phyloP scores from a whole-genome alignment of 192 early-diverging fungal genomes.

The Mortierella hygrophila region DNA sequence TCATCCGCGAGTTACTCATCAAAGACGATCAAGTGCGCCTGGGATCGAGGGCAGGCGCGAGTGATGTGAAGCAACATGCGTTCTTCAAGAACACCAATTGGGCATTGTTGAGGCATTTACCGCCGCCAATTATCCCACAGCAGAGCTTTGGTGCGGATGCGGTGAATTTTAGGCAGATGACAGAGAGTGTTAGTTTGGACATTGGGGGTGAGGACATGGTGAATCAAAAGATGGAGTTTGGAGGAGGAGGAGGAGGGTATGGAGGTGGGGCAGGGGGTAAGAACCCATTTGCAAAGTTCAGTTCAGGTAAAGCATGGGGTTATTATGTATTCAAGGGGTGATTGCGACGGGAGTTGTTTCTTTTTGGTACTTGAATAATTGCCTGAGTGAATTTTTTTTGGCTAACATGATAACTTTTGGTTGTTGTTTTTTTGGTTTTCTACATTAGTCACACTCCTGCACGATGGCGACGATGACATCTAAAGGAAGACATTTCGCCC shows the following conservation, averaged over 20 bases:
- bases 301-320: conserved; percentile 54
- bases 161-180: conserved; percentile 75
- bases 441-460: conserved; percentile 31
- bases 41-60: conserved; percentile 89
- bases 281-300: conserved; percentile 74
- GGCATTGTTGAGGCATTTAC: conserved; percentile 88
- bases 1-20: conserved; percentile 87
- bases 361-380: too few species aligned
- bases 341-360: too few species aligned
- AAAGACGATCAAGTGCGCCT: conserved; percentile 93
- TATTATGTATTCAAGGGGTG: background rate
- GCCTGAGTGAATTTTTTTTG: background rate
- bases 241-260: background rate
- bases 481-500: background rate
- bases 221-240: conserved; percentile 8
- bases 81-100: conserved; percentile 95
- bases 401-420: conserved; percentile 5
- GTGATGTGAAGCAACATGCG: conserved; percentile 92
- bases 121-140: conserved; percentile 88
- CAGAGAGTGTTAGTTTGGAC: conserved; percentile 76
- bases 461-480: conserved; percentile 37
- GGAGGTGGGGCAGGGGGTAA: conserved; percentile 19
- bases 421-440: background rate
- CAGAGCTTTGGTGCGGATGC: conserved; percentile 73
- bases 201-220: conserved; percentile 70